Conservation (phyloP, 2,329 filamentous ascomycete species). For the Corynespora cassiicola region DNA sequence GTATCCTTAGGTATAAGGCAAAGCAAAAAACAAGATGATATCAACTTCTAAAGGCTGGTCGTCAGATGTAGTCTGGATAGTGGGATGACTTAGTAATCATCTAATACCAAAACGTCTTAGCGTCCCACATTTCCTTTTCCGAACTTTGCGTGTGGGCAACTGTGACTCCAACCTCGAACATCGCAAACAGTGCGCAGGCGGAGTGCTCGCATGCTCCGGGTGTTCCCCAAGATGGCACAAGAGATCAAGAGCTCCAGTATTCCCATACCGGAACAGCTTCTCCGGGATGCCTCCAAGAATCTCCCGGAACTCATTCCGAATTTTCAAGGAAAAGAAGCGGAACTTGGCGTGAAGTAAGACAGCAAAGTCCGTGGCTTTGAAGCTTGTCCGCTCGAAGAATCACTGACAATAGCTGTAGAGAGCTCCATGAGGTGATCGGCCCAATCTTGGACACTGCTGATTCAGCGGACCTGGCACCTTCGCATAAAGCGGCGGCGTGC, state of each 20-base stretch:
- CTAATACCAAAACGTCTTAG: slow-evolving; percentile 8
- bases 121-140: slow-evolving; percentile 12
- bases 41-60: not conserved
- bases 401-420: slow-evolving; percentile 31
- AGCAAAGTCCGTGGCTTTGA: slow-evolving; percentile 42
- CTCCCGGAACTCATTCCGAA: slow-evolving; percentile 22
- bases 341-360: slow-evolving; percentile 44
- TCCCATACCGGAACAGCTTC: slow-evolving; percentile 30
- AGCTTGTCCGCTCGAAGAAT: slow-evolving; percentile 11
- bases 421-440: slow-evolving; percentile 32
- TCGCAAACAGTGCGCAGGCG: slow-evolving; percentile 1
- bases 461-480: slow-evolving; percentile 33
- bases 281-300: slow-evolving; percentile 31
- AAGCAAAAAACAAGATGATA: not conserved
- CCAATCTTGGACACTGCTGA: slow-evolving; percentile 43
- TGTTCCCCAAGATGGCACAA: slow-evolving; percentile 13
- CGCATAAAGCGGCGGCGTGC: slow-evolving; percentile 54
- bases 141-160: not conserved
- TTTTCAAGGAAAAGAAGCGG: slow-evolving; percentile 30
- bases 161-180: not conserved
- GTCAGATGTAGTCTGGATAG: not conserved
- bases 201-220: not conserved
- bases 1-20: too few species aligned
- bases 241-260: slow-evolving; percentile 5
- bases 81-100: slow-evolving; percentile 8